Percentiles rank a stretch among this genome's conserved stretches.
These are phyloP conservation scores for Sporisorium sorghi DNA, from an alignment of 1,284 basidiomycete genomes.

Conservation along the genomic window DNA sequence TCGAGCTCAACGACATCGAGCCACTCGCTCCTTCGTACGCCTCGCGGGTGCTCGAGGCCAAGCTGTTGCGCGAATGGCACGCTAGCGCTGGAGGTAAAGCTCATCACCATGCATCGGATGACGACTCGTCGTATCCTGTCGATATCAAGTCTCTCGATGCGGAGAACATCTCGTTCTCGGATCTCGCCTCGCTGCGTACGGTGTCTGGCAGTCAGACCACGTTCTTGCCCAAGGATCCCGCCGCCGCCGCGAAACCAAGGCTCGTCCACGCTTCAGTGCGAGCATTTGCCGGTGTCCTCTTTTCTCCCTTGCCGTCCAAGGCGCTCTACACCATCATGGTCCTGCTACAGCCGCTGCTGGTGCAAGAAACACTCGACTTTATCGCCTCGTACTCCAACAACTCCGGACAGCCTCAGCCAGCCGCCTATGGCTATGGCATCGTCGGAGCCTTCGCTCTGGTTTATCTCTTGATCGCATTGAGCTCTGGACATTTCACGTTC, in stretches of 20 bases:
- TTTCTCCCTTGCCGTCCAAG: slow-evolving; percentile 30
- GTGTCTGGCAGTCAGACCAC: neutral
- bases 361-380: slow-evolving; percentile 49
- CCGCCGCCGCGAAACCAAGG: neutral
- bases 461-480: slow-evolving; percentile 45
- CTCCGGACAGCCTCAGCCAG: slow-evolving; percentile 21
- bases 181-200: neutral
- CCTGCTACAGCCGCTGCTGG: slow-evolving; percentile 48
- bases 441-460: slow-evolving; percentile 51
- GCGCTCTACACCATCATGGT: slow-evolving; percentile 34
- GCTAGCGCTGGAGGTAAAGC: neutral
- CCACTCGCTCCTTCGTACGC: slow-evolving; percentile 17
- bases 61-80: slow-evolving; percentile 13
- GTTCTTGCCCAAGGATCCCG: slow-evolving; percentile 4
- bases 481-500: slow-evolving; percentile 31
- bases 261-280: slow-evolving; percentile 13
- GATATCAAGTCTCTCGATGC: slow-evolving; percentile 4
- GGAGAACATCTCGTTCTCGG: slow-evolving; percentile 4
- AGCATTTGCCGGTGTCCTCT: slow-evolving; percentile 27
- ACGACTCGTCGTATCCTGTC: neutral
- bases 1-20: slow-evolving; percentile 33
- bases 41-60: slow-evolving; percentile 12
- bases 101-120: neutral
- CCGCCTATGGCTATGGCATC: slow-evolving; percentile 45
- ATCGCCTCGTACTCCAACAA: slow-evolving; percentile 25